Base-by-base conservation (phyloP, 192 early-diverging fungal genomes). In the Gigaspora rosea region DNA sequence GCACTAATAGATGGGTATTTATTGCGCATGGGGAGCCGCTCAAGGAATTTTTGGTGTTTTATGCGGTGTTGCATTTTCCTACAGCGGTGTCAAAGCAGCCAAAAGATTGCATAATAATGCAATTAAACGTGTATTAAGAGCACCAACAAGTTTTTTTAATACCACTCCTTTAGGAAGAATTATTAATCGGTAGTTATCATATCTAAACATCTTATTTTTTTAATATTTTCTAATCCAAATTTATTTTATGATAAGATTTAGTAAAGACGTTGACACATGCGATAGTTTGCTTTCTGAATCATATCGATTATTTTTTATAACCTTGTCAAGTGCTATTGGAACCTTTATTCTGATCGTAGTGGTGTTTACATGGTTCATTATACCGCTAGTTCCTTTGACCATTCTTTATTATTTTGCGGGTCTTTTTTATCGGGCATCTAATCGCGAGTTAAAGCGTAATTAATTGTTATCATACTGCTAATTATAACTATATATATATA, bases 371-470 rank as follows among this genome's bases (percentile, higher is more conserved):
- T 80, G 87, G 46, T 97, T 97, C 77, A 78, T 91, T 58, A 83
- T 85, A 15, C 90, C 94, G 0, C 79, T 96, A 16, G 82, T 90
- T 8, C 93, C 94, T 1, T 85, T 98, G 35, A 71, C 96, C 20
- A 76, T 86, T 8, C 52, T 91, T n/a, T 96, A 96, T 83, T 94
- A 91, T 79, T 80, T 85, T 33, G 79, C 94, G 8, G 92, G 93
- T 33, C 78, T 84, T 11, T 84, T 94, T 50, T 98, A 97, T 82
- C 86, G 94, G 35, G 78, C 90, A 4, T 91, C 92, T 3, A 94
- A 92, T 0, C 91, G 95, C 33, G 96, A 97, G 81, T 72, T 98
- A 46, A 95, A 96, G 79, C 91, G 94, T 22, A 66, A 66, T 7
- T 41, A 41, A 27, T 27, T 27, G 27, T 27, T 27, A 27, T 27